A percentile compares a stretch with the other conserved stretches of the same genome.
Evolutionary conservation across 2,329 filamentous ascomycete species (phyloP).

Genomic region (Tolypocladium ophioglossoides): DNA sequence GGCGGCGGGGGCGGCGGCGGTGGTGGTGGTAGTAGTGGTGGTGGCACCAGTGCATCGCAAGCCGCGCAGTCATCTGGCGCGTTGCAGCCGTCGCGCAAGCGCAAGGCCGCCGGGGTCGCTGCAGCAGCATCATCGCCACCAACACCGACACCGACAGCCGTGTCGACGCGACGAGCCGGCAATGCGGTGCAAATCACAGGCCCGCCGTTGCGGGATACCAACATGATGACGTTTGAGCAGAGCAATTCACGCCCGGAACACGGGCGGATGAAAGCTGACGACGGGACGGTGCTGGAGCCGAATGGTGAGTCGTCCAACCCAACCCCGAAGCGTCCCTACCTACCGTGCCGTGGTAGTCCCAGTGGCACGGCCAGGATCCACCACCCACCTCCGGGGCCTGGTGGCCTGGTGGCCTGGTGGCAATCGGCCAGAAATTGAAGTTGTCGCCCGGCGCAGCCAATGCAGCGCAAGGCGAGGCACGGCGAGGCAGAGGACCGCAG

Average conservation of each 20-base stretch:
- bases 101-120: slow-evolving; percentile 54
- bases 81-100: slow-evolving; percentile 59
- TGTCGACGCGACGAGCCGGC: slow-evolving; percentile 11
- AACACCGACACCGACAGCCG: slow-evolving; percentile 9
- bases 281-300: slow-evolving; percentile 71
- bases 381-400: slow-evolving; percentile 1
- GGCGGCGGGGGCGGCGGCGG: neutral
- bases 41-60: slow-evolving; percentile 15
- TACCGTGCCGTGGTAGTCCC: neutral
- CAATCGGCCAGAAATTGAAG: neutral
- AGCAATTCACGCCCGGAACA: slow-evolving; percentile 59
- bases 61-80: slow-evolving; percentile 40
- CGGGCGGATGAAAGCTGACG: slow-evolving; percentile 76
- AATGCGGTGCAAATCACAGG: slow-evolving; percentile 26
- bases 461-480: neutral
- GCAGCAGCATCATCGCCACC: slow-evolving; percentile 11
- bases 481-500: neutral
- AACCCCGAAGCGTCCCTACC: neutral
- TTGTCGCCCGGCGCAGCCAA: neutral
- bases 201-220: slow-evolving; percentile 51
- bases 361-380: slow-evolving; percentile 4
- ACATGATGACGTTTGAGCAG: slow-evolving; percentile 81
- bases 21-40: slow-evolving; percentile 3
- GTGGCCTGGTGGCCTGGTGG: too few relatives aligned
- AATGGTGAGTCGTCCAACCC: slow-evolving; percentile 58